These are phyloP conservation scores for Kuraishia ogatae DNA, from an alignment of 805 yeast genomes.

Conservation along the genomic window DNA sequence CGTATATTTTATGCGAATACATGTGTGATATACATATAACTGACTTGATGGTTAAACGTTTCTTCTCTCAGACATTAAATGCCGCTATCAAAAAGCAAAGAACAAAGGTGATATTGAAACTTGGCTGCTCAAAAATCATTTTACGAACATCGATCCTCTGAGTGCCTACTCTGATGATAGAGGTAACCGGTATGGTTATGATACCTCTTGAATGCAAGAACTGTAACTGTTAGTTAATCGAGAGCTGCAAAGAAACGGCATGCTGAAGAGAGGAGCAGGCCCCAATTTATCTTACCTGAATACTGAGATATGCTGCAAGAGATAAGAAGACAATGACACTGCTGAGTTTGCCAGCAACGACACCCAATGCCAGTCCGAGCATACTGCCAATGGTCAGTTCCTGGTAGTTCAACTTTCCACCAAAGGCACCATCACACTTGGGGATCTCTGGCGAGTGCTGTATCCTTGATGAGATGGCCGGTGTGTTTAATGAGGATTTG, in stretches of 20 bases:
- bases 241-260: not conserved
- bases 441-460: slow-evolving; percentile 7
- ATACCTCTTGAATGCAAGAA: slow-evolving; percentile 50
- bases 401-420: slow-evolving; percentile 46
- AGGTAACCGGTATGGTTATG: slow-evolving; percentile 32
- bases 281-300: not conserved
- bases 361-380: slow-evolving; percentile 50
- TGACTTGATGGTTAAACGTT: too few species aligned
- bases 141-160: slow-evolving; percentile 35
- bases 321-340: slow-evolving; percentile 41
- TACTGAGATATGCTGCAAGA: slow-evolving; percentile 29
- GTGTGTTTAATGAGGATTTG: not conserved
- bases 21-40: not conserved
- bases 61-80: slow-evolving; percentile 25
- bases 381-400: slow-evolving; percentile 59
- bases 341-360: slow-evolving; percentile 52
- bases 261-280: not conserved
- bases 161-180: slow-evolving; percentile 25
- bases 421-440: slow-evolving; percentile 26
- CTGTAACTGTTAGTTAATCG: slow-evolving; percentile 21
- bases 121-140: slow-evolving; percentile 49
- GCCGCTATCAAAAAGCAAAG: slow-evolving; percentile 53
- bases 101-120: slow-evolving; percentile 51
- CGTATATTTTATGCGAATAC: not conserved
- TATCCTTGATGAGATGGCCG: not conserved